phyloP scores from a whole-genome alignment of 352 stramenopile genomes.

The Phytophthora lateralis region DNA sequence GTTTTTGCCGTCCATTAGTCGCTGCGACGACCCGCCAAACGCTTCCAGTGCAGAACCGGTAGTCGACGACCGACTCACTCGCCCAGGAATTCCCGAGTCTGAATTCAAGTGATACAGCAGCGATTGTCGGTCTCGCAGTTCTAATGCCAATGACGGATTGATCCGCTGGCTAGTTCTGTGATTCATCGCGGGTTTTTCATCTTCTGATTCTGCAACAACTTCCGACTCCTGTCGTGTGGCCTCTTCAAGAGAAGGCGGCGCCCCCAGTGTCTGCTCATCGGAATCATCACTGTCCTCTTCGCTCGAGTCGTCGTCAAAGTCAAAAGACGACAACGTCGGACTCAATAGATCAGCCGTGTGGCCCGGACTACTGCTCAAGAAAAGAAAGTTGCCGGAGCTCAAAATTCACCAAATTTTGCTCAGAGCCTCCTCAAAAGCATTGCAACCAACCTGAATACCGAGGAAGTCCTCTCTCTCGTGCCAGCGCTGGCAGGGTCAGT shows the following conservation, averaged over 20 bases:
- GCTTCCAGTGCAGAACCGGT: constrained; percentile 49
- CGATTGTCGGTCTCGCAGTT: constrained; percentile 40
- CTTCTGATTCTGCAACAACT: constrained; percentile 15
- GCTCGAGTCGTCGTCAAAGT: constrained; percentile 82
- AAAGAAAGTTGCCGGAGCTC: constrained; percentile 1
- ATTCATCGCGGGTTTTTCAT: constrained; percentile 9
- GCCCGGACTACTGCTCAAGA: constrained; percentile 35
- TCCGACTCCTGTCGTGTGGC: constrained; percentile 24
- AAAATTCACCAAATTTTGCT: not conserved
- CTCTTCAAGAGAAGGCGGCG: constrained; percentile 16
- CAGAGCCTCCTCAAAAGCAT: too few relatives aligned
- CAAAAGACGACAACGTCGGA: constrained; percentile 85
- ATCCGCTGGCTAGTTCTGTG: constrained; percentile 4
- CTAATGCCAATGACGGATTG: constrained; percentile 24
- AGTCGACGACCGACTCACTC: constrained; percentile 61
- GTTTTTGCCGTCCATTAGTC: constrained; percentile 33
- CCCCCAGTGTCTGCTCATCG: constrained; percentile 5
- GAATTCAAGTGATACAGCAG: constrained; percentile 35
- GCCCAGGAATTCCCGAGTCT: constrained; percentile 27
- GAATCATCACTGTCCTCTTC: constrained; percentile 34
- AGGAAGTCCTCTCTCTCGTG: constrained; percentile 43
- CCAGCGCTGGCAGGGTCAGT: constrained; percentile 4
- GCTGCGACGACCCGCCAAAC: constrained; percentile 20
- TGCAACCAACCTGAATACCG: constrained; percentile 42
- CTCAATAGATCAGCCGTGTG: constrained; percentile 74